Evolutionary conservation across 140 eudicot species (phyloP), one percentile per base, ranked within the genome.

Genomic region (Bidens hawaiensis): DNA sequence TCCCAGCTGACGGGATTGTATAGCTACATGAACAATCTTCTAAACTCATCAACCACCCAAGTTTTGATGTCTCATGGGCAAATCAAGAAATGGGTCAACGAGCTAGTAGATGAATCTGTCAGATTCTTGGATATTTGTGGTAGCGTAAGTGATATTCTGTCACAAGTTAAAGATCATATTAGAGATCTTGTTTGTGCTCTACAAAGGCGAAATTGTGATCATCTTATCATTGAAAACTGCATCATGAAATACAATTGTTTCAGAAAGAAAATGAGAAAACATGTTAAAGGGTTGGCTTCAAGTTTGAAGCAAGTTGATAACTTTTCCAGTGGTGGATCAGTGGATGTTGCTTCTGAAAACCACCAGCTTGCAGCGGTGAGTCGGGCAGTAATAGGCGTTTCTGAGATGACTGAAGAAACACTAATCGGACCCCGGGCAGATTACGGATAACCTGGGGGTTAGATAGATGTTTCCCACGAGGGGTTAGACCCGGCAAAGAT

Each of bases 231-330:
- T n/a, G 64, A 82, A 30, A 57, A 31, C 21, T 67, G 70, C 53
- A 36, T 78, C 4, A 57, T 45, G 19, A 75, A 54, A 23, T 82
- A 74, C 43, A 53, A 57, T 36, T 56, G 60, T 16, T 62, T 79
- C 27, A 75, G 77, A 51, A 82, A 71, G 77, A 67, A 73, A 61
- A 55, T 82, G 69, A 75, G 38, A 58, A 75, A 75, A 48, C 68
- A 62, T 10, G 66, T 60, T 47, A 82, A 41, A 51, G 42, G 45
- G 53, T 45, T 75, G 63, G 24, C 23, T 45, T 10, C 52, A n/a
- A 41, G 58, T 17, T 25, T 72, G 43, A 79, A 82, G 64, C 75
- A 50, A 70, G 68, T 64, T 23, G 69, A 68, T 28, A 60, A 71
- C 36, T 4, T 52, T 18, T 24, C 38, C 1, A 62, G 42, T 40